Percentiles rank a stretch among this genome's conserved stretches.
Evolutionary conservation across 148 eudicot genomes (phyloP).

Genomic region (Rhododendron kiyosumense): DNA sequence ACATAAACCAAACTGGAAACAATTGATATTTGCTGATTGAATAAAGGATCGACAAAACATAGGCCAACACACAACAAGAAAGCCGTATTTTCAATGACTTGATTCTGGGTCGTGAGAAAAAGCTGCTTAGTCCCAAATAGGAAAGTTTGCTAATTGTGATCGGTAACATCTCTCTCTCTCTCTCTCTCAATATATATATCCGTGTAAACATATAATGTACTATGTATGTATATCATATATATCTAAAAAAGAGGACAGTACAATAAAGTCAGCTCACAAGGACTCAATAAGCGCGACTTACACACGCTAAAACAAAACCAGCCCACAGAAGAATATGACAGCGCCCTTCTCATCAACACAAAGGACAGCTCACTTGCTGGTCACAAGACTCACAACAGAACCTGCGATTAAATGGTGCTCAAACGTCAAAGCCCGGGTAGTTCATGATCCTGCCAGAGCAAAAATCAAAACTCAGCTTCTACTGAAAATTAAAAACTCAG

Average conservation of each 20-base stretch:
- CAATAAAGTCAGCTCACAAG: not conserved
- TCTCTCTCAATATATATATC: no score
- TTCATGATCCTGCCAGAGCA: not conserved
- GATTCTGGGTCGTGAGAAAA: not conserved
- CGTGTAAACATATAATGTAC: no score
- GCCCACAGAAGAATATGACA: not conserved
- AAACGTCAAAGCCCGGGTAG: not conserved
- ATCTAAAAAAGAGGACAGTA: not conserved
- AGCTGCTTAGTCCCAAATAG: not conserved
- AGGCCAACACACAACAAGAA: not conserved
- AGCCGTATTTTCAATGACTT: not conserved
- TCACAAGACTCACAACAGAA: not conserved
- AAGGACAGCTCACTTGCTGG: not conserved
- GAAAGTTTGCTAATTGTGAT: not conserved
- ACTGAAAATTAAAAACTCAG: not conserved
- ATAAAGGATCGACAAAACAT: not conserved
- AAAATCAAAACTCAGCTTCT: not conserved
- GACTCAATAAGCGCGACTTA: not conserved
- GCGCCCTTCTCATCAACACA: no score
- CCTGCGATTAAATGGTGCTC: not conserved
- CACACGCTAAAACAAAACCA: not conserved
- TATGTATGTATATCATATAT: no score
- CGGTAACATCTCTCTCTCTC: not conserved
- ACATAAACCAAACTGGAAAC: not conserved
- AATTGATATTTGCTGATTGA: not conserved